Evolutionary conservation across 306 rosid species (phyloP), one percentile per base, ranked within the genome.

Genomic region (Medicago arabica): DNA sequence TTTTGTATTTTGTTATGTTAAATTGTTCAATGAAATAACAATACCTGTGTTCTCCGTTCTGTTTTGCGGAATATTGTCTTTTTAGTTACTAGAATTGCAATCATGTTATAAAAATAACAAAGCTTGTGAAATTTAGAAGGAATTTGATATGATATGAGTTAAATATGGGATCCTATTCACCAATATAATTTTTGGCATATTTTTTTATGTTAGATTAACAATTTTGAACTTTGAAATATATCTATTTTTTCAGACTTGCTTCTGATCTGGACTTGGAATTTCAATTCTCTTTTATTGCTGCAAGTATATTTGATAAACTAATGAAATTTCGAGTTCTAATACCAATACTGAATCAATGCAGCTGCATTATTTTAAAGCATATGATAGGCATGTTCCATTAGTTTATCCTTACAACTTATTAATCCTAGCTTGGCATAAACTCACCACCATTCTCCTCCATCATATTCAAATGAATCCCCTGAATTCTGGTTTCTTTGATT

Each of bases 391-490:
- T 57, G 7, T 57, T 75, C 74, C 28, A 41, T 59, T 39, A 31
- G 55, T 81, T 31, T 23, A 70, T 49, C 55, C 72, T 38, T 47
- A 3, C 67, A 9, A 51, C 73, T 78, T 14, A 17, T 61, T 50
- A 59, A 19, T 19, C 49, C 57, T 28, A 60, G 43, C 34, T 53
- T 74, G 62, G 66, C 34, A n/a, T 66, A 69, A 68, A 19, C 16
- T 7, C 17, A 31, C 63, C 50, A 11, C 63, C 50, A 11, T 51
- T 55, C 19, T 67, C 66, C 71, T 74, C 18, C 40, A 71, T 28
- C 31, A 28, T 1, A 28, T 28, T 0, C 4, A 28, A 39, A 58
- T 49, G 44, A 47, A 23, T 46, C 44, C 77, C 43, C 34, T 62
- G 74, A 67, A 15, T 13, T 38, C 63, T 51, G 62, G 28, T 75